Evolutionary conservation across 306 rosid species (phyloP), one percentile per base, ranked within the genome.

Genomic region (Vicia sativa): DNA sequence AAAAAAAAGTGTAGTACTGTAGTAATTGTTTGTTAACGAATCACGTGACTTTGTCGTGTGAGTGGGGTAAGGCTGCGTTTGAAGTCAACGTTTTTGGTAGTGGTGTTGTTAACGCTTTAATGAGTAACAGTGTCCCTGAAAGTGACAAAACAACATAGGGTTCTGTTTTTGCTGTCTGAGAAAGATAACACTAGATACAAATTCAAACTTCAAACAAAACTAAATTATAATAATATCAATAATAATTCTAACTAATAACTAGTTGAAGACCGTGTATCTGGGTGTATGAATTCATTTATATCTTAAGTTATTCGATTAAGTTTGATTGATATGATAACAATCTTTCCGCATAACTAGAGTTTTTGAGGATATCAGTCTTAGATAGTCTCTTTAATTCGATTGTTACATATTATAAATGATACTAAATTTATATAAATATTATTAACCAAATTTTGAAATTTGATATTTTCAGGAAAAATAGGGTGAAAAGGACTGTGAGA

Each of bases 401-500:
- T n/a, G n/a, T n/a, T n/a, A n/a, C n/a, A n/a, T n/a, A n/a, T n/a
- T n/a, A n/a, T 48, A 48, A 49, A 49, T 25, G 23, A 21, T 21
- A 21, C 23, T 21, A 21, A 25, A 25, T 25, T 44, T 1, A 44
- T n/a, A 2, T 13, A 7, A 16, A 15, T 19, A 1, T 9, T 11
- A 49, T 5, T 4, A 23, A 54, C 11, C 12, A 55, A 7, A 25
- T 5, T 26, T 11, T 25, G 7, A 0, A 26, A 12, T 55, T 26
- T 26, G 10, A 43, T 43, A n/a, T 50, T 5, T 1, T 9, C 92
- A 92, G 98, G 86, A 92, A 86, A 79, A 84, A 85, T 62, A 87
- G 96, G 35, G 79, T 86, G 77, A 92, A 87, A 83, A 86, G 74
- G 61, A 86, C 89, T 0, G 82, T 92, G 8, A 84, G 91, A 13